phyloP scores from a whole-genome alignment of 2,329 filamentous ascomycete genomes.

The Diaporthe ilicicola region DNA sequence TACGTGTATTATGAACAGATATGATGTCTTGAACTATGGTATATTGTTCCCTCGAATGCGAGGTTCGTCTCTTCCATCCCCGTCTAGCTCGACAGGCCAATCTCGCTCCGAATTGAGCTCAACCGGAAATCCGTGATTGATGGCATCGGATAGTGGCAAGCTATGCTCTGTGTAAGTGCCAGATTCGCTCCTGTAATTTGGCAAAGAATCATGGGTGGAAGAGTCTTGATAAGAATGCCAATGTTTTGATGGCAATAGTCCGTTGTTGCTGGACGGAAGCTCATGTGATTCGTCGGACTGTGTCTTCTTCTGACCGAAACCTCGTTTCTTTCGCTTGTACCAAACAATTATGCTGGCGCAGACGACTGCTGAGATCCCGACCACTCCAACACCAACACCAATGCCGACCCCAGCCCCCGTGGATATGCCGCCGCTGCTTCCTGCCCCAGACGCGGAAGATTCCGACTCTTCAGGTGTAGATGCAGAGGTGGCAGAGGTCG shows the following conservation, averaged over 20 bases:
- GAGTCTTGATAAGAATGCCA: not conserved
- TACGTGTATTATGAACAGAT: not conserved
- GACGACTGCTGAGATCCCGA: conserved; percentile 12
- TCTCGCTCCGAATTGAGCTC: not conserved
- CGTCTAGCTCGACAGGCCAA: not conserved
- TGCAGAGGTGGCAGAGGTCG: too few species aligned
- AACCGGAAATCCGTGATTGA: not conserved
- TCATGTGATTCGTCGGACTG: not conserved
- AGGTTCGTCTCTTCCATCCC: not conserved
- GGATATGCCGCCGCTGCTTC: not conserved
- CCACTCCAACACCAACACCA: conserved; percentile 18
- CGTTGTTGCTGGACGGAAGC: not conserved
- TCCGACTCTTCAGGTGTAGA: not conserved
- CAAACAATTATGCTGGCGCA: conserved; percentile 13
- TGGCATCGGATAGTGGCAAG: not conserved
- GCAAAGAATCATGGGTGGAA: not conserved
- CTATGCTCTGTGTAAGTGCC: not conserved
- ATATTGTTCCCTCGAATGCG: not conserved
- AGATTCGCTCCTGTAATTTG: not conserved
- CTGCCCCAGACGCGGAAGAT: not conserved
- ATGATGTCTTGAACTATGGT: not conserved
- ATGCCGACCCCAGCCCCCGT: conserved; percentile 8
- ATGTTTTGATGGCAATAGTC: not conserved
- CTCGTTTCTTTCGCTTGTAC: not conserved
- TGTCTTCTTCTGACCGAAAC: not conserved